Base-by-base conservation (phyloP, 208 protist species). In the Phytomonas sp. region DNA sequence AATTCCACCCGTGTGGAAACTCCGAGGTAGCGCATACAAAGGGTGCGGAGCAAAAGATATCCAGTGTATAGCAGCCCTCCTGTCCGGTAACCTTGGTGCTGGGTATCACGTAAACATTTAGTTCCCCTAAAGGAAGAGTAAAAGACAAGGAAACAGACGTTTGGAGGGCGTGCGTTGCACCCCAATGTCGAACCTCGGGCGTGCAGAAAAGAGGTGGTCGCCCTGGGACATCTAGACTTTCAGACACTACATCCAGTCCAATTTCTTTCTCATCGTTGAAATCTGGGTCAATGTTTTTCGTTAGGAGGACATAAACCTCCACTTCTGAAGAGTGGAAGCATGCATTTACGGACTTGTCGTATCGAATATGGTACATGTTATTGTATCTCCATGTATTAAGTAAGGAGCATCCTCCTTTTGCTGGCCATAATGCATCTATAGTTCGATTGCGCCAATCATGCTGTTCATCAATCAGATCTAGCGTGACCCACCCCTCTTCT, bases 1-100 rank as follows among this genome's bases (percentile, higher is more conserved):
- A 85, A 67, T 89, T 78, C 89, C 89, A 92, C 0, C 76, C 70
- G 63, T 94, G 89, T 33, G 89, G 87, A 69, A 89, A 90, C 42
- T 32, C 14, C 0, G 77, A 89, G 16, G 66, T 42, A n/a, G 68
- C 78, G 31, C 88, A 59, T 49, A 73, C 66, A 26, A 89, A 66
- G 26, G 78, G 79, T 33, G 82, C 70, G 12, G 80, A 79, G 65
- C 78, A 87, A 73, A 92, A 94, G 23, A 96, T 67, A 8, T 74
- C 81, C 23, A 96, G 66, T 37, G 81, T 84, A 78, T 91, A 94
- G 10, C 59, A 56, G 60, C 87, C 91, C 3, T 76, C 66, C 52
- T 88, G 74, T 4, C 75, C 77, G 14, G 84, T 71, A 26, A 56
- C 68, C 64, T 75, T 71, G 4, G 86, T 89, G 60, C 81, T 89